Conservation (phyloP, 306 rosid species). For the Alnus glutinosa region DNA sequence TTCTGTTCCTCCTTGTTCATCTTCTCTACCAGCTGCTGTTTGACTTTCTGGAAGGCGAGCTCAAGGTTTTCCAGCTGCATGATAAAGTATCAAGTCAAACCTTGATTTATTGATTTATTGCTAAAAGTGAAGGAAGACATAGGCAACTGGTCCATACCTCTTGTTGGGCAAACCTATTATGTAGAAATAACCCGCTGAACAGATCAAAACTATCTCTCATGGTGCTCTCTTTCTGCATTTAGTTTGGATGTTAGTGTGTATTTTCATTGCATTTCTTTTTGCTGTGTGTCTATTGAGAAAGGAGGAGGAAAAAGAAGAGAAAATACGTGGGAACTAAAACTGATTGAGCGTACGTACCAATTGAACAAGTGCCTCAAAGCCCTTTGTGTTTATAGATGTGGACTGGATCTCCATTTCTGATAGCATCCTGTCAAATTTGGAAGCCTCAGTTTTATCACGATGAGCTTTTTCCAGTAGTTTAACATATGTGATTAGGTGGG, state of each 20-base stretch:
- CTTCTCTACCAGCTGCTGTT: conserved; percentile 30
- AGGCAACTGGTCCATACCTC: conserved; percentile 44
- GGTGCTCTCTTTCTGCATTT: conserved; percentile 57
- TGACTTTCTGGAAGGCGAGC: conserved; percentile 31
- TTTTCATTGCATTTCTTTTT: not conserved
- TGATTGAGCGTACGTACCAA: conserved; percentile 33
- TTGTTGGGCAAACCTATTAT: conserved; percentile 61
- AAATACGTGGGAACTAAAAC: not conserved
- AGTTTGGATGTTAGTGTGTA: conserved; percentile 7
- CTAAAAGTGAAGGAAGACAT: not conserved
- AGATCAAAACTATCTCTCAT: conserved; percentile 50
- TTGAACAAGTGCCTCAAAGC: conserved; percentile 51
- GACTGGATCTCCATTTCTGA: conserved; percentile 51
- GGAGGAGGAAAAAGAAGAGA: not conserved
- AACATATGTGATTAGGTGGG: not conserved
- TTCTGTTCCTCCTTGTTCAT: conserved; percentile 12
- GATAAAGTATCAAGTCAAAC: not conserved
- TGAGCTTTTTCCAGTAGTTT: not conserved
- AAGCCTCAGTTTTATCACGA: conserved; percentile 5
- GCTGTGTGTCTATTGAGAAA: not conserved
- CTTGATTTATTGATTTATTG: not conserved
- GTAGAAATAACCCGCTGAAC: conserved; percentile 47
- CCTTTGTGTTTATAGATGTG: conserved; percentile 57
- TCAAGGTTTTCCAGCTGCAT: conserved; percentile 40
- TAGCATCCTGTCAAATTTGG: conserved; percentile 39